A percentile compares a stretch with the other conserved stretches of the same genome.
Evolutionary conservation across 83 land plant species (phyloP).

Genomic region (Isoetes engelmannii): DNA sequence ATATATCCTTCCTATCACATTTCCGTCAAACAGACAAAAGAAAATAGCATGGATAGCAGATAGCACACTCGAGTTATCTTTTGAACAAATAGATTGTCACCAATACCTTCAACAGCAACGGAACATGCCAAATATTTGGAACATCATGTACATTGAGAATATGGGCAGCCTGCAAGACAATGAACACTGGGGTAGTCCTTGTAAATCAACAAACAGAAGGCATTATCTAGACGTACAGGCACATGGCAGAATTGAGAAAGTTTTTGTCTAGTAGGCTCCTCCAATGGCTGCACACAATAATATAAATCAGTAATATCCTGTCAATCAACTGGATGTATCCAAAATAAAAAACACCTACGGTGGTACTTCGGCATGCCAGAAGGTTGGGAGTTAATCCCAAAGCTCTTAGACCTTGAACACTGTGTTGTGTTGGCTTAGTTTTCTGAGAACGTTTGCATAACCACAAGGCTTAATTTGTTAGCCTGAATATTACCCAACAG

Average conservation of each 20-base stretch:
- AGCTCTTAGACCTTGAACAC: constrained; percentile 76
- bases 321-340: too few species aligned
- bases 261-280: constrained; percentile 61
- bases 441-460: constrained; percentile 40
- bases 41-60: not conserved
- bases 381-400: constrained; percentile 77
- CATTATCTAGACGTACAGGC: constrained; percentile 42
- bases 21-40: not conserved
- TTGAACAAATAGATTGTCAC: not conserved
- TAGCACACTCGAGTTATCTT: not conserved
- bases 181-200: not conserved
- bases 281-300: constrained; percentile 51
- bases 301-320: not conserved
- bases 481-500: too few species aligned
- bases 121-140: constrained; percentile 84
- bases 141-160: constrained; percentile 70
- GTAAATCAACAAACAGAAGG: not conserved
- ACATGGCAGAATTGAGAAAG: constrained; percentile 85
- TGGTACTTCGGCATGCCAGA: constrained; percentile 83
- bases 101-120: constrained; percentile 60
- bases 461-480: too few species aligned
- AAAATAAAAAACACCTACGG: constrained; percentile 21
- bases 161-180: constrained; percentile 42
- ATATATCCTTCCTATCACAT: not conserved
- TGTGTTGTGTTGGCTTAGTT: constrained; percentile 97